These are phyloP conservation scores for Fistulinella cinereoalba DNA, from an alignment of 1,284 basidiomycete genomes.

Conservation along the genomic window DNA sequence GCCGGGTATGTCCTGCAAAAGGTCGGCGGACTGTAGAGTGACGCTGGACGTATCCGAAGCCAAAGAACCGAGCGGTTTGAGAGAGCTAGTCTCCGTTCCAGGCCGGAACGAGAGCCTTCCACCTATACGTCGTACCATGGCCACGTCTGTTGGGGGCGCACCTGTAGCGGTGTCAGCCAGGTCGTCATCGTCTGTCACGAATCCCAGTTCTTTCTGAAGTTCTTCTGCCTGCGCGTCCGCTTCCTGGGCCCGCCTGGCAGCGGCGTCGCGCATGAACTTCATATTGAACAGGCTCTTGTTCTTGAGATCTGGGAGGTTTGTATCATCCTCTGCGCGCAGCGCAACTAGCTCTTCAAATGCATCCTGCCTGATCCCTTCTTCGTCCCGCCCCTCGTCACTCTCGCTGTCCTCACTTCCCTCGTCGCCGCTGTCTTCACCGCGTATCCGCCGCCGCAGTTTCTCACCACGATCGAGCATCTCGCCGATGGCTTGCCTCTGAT, in stretches of 20 bases:
- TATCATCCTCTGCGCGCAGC: conserved; percentile 40
- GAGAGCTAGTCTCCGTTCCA: conserved; percentile 26
- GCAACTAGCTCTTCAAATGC: conserved; percentile 74
- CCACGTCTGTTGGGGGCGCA: conserved; percentile 24
- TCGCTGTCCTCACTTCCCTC: conserved; percentile 49
- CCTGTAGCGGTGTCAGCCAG: conserved; percentile 36
- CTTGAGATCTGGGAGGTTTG: conserved; percentile 31
- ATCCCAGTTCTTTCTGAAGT: conserved; percentile 65
- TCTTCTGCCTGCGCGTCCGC: conserved; percentile 66
- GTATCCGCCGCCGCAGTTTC: conserved; percentile 68
- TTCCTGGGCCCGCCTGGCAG: conserved; percentile 60
- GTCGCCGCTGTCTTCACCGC: conserved; percentile 49
- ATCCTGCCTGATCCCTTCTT: conserved; percentile 53
- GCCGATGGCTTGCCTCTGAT: conserved; percentile 69
- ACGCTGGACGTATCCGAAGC: conserved; percentile 68
- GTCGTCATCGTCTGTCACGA: conserved; percentile 37
- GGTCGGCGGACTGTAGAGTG: conserved; percentile 61
- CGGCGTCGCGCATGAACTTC: conserved; percentile 95
- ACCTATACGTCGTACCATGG: conserved; percentile 50
- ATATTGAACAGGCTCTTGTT: conserved; percentile 78
- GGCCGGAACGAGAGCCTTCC: conserved; percentile 60
- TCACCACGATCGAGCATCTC: conserved; percentile 80
- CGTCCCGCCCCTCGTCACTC: conserved; percentile 42
- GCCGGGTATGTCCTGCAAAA: conserved; percentile 34
- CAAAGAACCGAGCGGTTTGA: conserved; percentile 42